Base-by-base conservation (phyloP, 495 filamentous ascomycete genomes). In the Glarea lozoyensis region DNA sequence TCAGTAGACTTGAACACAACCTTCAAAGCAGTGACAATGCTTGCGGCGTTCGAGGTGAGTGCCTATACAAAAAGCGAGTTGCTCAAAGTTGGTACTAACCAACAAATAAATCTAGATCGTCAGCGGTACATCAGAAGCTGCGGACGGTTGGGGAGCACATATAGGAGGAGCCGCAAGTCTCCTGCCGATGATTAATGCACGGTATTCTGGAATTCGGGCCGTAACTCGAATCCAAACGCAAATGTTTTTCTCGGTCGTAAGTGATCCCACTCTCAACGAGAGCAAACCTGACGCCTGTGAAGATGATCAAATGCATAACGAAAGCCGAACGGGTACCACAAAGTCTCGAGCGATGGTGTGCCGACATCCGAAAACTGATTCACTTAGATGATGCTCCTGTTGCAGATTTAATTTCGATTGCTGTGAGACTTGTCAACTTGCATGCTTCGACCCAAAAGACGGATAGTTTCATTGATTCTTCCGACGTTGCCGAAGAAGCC, bases 1-100 rank as follows among this genome's bases (percentile, higher is more conserved):
- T 44, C 16, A 11, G 17, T 39, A 3, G 35, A 55, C 20, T 23
- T 50, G 9, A 20, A 32, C 17, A 16, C 19, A 9, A 45, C 33
- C 2, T 50, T 55, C 16, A 50, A 48, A 27, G 29, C 40, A 2
- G 40, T 45, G 3, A 44, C 48, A 33, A 18, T 50, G 2, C 43
- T 55, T 12, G 44, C 43, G 11, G 44, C 45, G 2, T 55, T 50
- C 29, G 50, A 54, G 32, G 50, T 54, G 37, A 49, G 23, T 33
- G 4, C 17, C n/a, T 6, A 11, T 13, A 13, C 6, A 6, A 11
- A 2, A 10, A 33, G 17, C 1, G 4, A 27, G 13, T 39, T 22
- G 15, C 18, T 10, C 10, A 11, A 19, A 39, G 9, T 17, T 19
- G 9, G 5, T 22, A 10, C 4, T 9, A 22, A 15, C 42, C 45